These are phyloP conservation scores for Aspergillus nomiae DNA, from an alignment of 2,329 filamentous ascomycete genomes.

Conservation along the genomic window DNA sequence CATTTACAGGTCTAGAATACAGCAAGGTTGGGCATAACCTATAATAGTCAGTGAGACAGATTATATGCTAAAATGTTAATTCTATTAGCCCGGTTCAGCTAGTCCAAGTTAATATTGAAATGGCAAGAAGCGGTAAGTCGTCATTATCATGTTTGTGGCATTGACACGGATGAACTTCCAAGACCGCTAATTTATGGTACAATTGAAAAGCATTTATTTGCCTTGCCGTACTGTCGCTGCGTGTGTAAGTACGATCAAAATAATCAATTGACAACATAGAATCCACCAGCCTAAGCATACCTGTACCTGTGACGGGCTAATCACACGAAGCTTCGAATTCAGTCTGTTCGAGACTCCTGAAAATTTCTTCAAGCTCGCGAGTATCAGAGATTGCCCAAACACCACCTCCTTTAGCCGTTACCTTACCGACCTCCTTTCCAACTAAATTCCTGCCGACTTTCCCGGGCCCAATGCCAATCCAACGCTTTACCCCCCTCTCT, in stretches of 20 bases:
- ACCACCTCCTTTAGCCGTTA: conserved; percentile 80
- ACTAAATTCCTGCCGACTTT: conserved; percentile 93
- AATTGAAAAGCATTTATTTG: neutral
- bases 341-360: conserved; percentile 67
- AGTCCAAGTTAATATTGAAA: neutral
- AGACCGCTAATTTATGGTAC: neutral
- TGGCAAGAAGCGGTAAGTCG: neutral
- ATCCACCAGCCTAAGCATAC: neutral
- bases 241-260: neutral
- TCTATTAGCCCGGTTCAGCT: neutral
- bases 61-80: neutral
- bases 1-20: neutral
- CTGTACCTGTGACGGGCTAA: neutral
- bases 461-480: conserved; percentile 90
- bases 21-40: neutral
- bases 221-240: neutral
- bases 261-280: neutral
- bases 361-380: conserved; percentile 69
- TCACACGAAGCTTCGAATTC: conserved; percentile 35
- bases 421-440: conserved; percentile 88
- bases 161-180: neutral
- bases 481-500: conserved; percentile 75
- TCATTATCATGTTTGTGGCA: neutral
- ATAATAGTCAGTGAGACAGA: neutral
- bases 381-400: conserved; percentile 91